Percentiles rank a stretch among this genome's conserved stretches.
These are phyloP conservation scores for Vaccinium macrocarpon DNA, from an alignment of 148 eudicot species.

Conservation along the genomic window DNA sequence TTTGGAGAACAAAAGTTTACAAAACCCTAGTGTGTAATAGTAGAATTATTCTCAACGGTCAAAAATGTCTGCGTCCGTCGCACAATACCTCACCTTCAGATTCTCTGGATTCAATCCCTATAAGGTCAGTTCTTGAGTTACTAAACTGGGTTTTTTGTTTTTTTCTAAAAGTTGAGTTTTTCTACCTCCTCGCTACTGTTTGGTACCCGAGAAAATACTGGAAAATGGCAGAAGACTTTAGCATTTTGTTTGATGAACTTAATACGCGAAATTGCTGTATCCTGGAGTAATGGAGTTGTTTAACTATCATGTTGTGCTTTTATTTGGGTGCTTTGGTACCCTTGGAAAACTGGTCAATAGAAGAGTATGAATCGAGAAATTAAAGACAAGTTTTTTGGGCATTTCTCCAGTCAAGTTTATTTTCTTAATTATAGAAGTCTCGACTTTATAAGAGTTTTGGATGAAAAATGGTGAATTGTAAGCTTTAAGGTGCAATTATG, in stretches of 20 bases:
- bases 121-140: conserved; percentile 24
- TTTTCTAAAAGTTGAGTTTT: not conserved
- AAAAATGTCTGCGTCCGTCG: conserved; percentile 33
- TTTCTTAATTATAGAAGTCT: not conserved
- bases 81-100: conserved; percentile 28
- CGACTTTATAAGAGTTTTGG: not conserved
- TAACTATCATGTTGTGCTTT: not conserved
- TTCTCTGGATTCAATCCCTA: conserved; percentile 21
- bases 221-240: not conserved
- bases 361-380: not conserved
- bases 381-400: not conserved
- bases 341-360: not conserved
- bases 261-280: not conserved
- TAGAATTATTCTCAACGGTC: not conserved
- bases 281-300: not conserved
- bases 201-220: not conserved
- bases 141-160: not conserved
- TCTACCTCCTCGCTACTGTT: not conserved
- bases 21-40: not conserved
- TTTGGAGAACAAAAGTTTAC: not conserved
- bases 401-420: not conserved
- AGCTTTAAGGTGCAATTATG: not conserved
- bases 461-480: not conserved
- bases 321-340: not conserved
- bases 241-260: not conserved